Evolutionary conservation across 306 rosid species (phyloP).

Genomic region (Aeschynomene evenia): DNA sequence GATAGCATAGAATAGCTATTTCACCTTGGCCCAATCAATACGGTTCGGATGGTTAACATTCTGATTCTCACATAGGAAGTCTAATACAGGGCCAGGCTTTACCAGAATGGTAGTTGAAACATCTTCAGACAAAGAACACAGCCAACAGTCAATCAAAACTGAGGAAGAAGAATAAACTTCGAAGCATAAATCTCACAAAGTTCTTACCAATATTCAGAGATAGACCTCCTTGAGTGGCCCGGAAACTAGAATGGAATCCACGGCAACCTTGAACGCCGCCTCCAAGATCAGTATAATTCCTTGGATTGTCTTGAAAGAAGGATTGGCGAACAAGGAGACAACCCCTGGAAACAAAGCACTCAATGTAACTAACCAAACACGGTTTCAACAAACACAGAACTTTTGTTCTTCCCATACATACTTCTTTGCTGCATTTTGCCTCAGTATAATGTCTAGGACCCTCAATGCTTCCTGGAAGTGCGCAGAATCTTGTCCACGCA

Average conservation of each 20-base stretch:
- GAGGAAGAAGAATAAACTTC: not conserved
- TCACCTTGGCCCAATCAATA: constrained; percentile 53
- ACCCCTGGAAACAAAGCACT: constrained; percentile 31
- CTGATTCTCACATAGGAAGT: constrained; percentile 43
- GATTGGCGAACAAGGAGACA: constrained; percentile 54
- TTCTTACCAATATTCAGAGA: constrained; percentile 46
- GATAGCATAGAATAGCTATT: not conserved
- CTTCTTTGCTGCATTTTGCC: constrained; percentile 52
- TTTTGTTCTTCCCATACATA: no score
- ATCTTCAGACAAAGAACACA: constrained; percentile 30
- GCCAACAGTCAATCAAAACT: not conserved
- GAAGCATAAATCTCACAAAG: not conserved
- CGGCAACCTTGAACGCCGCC: constrained; percentile 47
- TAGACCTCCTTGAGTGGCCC: constrained; percentile 49
- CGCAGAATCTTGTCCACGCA: constrained; percentile 37
- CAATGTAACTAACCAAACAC: no score
- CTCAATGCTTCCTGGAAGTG: constrained; percentile 38
- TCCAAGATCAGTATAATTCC: constrained; percentile 34
- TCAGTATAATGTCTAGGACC: constrained; percentile 41
- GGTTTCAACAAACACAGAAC: no score
- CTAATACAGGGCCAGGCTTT: constrained; percentile 49
- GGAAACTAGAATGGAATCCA: constrained; percentile 58
- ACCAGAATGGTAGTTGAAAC: constrained; percentile 50
- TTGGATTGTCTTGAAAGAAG: constrained; percentile 42
- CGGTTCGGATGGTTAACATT: constrained; percentile 11